phyloP scores from a whole-genome alignment of 768 basidiomycete genomes.

The Suillus paluster region DNA sequence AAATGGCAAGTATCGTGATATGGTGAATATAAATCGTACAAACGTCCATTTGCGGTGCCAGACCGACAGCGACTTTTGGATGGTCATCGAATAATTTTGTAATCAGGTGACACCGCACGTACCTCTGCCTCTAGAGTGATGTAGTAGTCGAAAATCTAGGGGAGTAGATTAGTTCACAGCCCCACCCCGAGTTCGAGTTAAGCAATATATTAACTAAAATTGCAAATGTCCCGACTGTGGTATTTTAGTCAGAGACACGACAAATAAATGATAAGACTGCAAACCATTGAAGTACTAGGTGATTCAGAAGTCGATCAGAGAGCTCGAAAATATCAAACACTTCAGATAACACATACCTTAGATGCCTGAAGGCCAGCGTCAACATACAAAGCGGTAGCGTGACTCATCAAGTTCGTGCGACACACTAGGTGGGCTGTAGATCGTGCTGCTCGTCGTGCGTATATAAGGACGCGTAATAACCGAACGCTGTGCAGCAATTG shows the following conservation, averaged over 20 bases:
- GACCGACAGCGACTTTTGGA: too few relatives aligned
- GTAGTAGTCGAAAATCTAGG: slow-evolving; percentile 21
- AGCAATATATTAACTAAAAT: neutral
- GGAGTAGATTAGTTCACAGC: neutral
- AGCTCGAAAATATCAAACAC: neutral
- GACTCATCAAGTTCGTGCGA: neutral
- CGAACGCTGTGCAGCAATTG: too few relatives aligned
- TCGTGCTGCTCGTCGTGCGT: too few relatives aligned
- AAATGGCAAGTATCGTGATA: too few relatives aligned
- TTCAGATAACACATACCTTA: neutral
- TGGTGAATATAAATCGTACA: too few relatives aligned
- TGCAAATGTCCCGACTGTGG: neutral
- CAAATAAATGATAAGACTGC: neutral
- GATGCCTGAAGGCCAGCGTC: neutral
- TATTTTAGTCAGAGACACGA: neutral
- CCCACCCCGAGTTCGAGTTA: too few relatives aligned
- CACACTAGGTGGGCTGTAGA: too few relatives aligned
- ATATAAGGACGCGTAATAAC: too few relatives aligned
- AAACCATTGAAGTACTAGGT: neutral
- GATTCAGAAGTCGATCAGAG: neutral
- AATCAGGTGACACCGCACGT: too few relatives aligned
- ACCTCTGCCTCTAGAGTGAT: too few relatives aligned
- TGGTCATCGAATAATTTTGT: too few relatives aligned
- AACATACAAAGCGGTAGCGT: neutral
- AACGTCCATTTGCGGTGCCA: too few relatives aligned